phyloP scores from a whole-genome alignment of 1,284 basidiomycete species.

The Leccinum insolens region DNA sequence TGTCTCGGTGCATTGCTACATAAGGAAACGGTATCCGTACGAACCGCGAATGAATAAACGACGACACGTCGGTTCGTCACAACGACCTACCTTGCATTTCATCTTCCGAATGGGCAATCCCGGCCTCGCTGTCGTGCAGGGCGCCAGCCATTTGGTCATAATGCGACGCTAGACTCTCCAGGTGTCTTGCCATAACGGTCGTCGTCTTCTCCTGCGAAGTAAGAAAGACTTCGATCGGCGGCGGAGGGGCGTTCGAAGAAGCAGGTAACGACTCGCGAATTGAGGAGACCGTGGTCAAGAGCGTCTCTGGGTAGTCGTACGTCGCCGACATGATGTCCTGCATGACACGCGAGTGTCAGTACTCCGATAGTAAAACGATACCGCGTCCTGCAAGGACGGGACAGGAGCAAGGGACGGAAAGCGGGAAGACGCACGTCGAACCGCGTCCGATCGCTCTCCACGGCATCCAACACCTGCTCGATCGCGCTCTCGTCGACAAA shows the following conservation, averaged over 20 bases:
- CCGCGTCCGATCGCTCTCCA: constrained; percentile 65
- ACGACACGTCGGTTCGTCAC: constrained; percentile 1
- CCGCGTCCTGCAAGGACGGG: neutral
- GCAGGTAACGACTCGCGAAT: constrained; percentile 57
- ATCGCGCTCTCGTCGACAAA: constrained; percentile 81
- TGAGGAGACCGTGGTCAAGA: constrained; percentile 53
- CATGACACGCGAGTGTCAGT: neutral
- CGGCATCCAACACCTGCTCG: constrained; percentile 69
- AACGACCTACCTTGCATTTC: constrained; percentile 61
- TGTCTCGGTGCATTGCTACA: constrained; percentile 76
- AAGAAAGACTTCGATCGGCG: constrained; percentile 53
- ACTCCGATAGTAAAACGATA: neutral
- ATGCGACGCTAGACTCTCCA: constrained; percentile 71
- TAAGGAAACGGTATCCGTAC: constrained; percentile 2
- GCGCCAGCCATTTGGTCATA: constrained; percentile 75
- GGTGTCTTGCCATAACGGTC: constrained; percentile 66
- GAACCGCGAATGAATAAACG: neutral
- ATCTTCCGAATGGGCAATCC: constrained; percentile 63
- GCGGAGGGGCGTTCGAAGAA: constrained; percentile 33
- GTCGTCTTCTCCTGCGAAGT: constrained; percentile 58
- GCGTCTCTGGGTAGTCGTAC: constrained; percentile 65
- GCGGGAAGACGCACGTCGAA: constrained; percentile 58
- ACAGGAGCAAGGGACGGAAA: neutral
- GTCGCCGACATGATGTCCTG: constrained; percentile 65
- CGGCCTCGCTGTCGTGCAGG: constrained; percentile 64